phyloP scores from a whole-genome alignment of 2,329 filamentous ascomycete genomes.

The Paraconiothyrium sp. region DNA sequence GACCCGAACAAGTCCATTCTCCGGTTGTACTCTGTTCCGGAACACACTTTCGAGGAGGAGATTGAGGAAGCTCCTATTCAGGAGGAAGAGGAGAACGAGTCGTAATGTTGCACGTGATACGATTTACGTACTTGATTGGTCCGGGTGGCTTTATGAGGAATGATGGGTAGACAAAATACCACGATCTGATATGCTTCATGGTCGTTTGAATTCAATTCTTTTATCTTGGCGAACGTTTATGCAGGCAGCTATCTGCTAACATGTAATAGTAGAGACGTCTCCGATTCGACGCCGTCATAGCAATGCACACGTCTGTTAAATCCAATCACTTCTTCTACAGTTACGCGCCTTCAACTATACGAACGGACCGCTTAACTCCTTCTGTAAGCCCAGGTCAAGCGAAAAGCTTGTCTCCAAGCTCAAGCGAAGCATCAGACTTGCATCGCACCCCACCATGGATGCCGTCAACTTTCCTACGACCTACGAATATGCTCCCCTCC shows the following conservation, averaged over 20 bases:
- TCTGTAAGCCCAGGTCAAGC: neutral
- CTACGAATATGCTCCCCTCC: conserved; percentile 18
- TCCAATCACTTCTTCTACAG: neutral
- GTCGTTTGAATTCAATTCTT: conserved; percentile 4
- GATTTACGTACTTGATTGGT: conserved; percentile 33
- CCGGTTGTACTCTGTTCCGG: conserved; percentile 89
- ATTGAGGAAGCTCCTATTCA: conserved; percentile 73
- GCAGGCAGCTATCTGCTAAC: neutral
- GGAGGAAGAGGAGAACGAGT: conserved; percentile 61
- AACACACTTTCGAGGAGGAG: conserved; percentile 89
- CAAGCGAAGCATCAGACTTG: neutral
- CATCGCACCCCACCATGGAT: conserved; percentile 1
- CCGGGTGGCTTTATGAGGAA: conserved; percentile 27
- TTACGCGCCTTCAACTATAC: neutral
- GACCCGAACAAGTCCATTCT: conserved; percentile 98
- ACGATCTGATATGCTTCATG: conserved; percentile 12
- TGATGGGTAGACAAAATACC: conserved; percentile 33
- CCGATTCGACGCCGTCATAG: neutral
- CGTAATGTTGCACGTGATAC: conserved; percentile 20
- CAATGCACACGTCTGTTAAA: too few species aligned
- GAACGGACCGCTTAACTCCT: neutral
- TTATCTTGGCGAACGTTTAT: neutral
- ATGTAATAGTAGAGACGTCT: neutral
- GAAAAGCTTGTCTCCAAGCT: conserved; percentile 6
- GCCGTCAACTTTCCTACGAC: conserved; percentile 15